phyloP scores from a whole-genome alignment of 2,329 filamentous ascomycete genomes.

The Ascosphaera apis region DNA sequence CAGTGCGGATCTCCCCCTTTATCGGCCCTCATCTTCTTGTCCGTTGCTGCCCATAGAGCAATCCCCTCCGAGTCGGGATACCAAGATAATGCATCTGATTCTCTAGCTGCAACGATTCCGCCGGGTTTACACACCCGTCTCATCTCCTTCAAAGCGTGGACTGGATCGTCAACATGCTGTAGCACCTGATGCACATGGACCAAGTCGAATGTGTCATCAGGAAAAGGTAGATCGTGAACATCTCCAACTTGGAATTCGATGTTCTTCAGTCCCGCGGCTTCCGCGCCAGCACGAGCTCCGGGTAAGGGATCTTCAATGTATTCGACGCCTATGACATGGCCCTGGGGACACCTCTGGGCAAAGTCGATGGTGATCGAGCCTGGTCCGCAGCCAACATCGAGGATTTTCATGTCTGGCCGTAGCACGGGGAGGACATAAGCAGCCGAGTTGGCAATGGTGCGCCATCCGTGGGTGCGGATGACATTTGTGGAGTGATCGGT shows the following conservation, averaged over 20 bases:
- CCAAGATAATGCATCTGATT: slow-evolving; percentile 13
- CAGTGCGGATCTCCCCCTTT: slow-evolving; percentile 3
- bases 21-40: not conserved
- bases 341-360: slow-evolving; percentile 16
- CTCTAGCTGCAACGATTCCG: slow-evolving; percentile 29
- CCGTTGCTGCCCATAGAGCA: not conserved
- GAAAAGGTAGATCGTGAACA: slow-evolving; percentile 20
- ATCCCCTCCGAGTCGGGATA: slow-evolving; percentile 10
- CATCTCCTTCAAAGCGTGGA: slow-evolving; percentile 30
- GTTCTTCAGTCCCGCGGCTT: slow-evolving; percentile 12
- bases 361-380: slow-evolving; percentile 22
- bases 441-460: slow-evolving; percentile 10
- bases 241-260: slow-evolving; percentile 15
- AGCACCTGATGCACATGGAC: slow-evolving; percentile 36
- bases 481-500: slow-evolving; percentile 4
- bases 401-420: slow-evolving; percentile 14
- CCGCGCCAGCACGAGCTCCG: slow-evolving; percentile 12
- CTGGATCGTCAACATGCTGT: slow-evolving; percentile 30
- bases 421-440: slow-evolving; percentile 19
- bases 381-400: slow-evolving; percentile 23
- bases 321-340: slow-evolving; percentile 17
- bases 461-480: slow-evolving; percentile 4
- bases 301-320: slow-evolving; percentile 10
- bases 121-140: slow-evolving; percentile 28
- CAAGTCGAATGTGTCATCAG: slow-evolving; percentile 32